Evolutionary conservation across 1,284 basidiomycete genomes (phyloP).

Genomic region (Puccinia horiana): DNA sequence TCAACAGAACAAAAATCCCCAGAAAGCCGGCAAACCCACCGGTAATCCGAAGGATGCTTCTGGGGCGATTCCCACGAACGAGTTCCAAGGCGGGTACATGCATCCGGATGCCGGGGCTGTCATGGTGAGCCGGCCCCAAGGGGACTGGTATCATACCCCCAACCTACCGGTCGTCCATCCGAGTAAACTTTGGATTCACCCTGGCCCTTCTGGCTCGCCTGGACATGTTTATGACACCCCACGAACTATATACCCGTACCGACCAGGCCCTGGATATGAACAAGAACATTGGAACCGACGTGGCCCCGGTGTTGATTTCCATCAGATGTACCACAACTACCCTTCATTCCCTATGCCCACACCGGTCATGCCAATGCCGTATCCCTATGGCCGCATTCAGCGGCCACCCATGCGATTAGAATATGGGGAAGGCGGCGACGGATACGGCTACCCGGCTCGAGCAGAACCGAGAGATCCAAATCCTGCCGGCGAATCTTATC

Average conservation of each 20-base stretch:
- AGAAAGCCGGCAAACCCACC: neutral
- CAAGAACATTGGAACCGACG: neutral
- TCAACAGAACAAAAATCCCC: neutral
- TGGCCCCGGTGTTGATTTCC: neutral
- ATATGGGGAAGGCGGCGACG: neutral
- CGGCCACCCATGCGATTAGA: constrained; percentile 4
- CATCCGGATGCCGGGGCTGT: neutral
- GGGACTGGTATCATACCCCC: neutral
- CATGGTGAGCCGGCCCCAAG: neutral
- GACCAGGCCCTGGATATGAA: neutral
- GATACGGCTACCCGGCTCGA: neutral
- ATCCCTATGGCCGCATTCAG: neutral
- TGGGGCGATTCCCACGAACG: neutral
- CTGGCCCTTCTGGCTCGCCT: neutral
- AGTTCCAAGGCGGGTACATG: neutral
- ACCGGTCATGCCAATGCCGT: neutral
- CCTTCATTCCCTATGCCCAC: constrained; percentile 3
- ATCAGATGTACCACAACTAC: constrained; percentile 17
- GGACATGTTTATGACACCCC: neutral
- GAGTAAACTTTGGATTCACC: constrained; percentile 6
- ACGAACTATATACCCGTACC: constrained; percentile 2
- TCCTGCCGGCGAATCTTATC: neutral
- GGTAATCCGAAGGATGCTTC: neutral
- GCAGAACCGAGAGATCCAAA: neutral
- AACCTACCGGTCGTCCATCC: neutral